Conservation (phyloP, 1,139 yeast genomes). For the Meyerozyma sp. region DNA sequence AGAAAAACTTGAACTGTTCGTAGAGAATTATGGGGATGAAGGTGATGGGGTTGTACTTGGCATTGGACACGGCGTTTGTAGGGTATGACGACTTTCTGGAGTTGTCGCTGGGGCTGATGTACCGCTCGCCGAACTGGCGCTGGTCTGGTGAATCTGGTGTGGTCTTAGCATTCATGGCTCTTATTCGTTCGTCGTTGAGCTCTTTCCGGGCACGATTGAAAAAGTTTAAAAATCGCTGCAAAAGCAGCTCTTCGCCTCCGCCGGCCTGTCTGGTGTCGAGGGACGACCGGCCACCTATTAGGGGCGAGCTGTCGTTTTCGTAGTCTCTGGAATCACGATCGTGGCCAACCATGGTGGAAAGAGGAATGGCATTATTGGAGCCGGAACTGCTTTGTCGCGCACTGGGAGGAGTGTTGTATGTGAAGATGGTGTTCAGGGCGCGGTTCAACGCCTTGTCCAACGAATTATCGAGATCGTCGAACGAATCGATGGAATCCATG, state of each 20-base stretch:
- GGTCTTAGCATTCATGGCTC: conserved; percentile 6
- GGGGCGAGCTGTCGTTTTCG: conserved; percentile 24
- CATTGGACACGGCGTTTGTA: conserved; percentile 84
- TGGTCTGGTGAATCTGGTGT: conserved; percentile 1
- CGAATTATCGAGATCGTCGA: conserved; percentile 41
- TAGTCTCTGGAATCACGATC: conserved; percentile 2
- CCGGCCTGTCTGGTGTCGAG: conserved; percentile 9
- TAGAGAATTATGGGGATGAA: conserved; percentile 85
- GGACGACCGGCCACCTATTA: conserved; percentile 12
- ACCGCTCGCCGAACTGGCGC: conserved; percentile 19
- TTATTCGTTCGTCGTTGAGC: conserved; percentile 20
- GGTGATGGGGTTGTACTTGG: conserved; percentile 85
- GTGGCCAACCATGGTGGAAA: conserved; percentile 14
- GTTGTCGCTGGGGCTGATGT: conserved; percentile 33
- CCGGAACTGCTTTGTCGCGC: conserved; percentile 22
- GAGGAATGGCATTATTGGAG: conserved; percentile 25
- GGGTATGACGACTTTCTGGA: conserved; percentile 35
- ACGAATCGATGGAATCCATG: conserved; percentile 16
- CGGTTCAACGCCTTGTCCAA: conserved; percentile 39
- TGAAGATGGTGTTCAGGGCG: conserved; percentile 29
- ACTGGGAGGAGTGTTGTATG: conserved; percentile 10
- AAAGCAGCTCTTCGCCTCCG: conserved; percentile 4
- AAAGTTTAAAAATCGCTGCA: conserved; percentile 14
- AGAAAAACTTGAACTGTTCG: conserved; percentile 96
- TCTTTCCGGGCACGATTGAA: conserved; percentile 23